Evolutionary conservation across 2,329 filamentous ascomycete genomes (phyloP).

Genomic region (Lachnellula subtilissima): DNA sequence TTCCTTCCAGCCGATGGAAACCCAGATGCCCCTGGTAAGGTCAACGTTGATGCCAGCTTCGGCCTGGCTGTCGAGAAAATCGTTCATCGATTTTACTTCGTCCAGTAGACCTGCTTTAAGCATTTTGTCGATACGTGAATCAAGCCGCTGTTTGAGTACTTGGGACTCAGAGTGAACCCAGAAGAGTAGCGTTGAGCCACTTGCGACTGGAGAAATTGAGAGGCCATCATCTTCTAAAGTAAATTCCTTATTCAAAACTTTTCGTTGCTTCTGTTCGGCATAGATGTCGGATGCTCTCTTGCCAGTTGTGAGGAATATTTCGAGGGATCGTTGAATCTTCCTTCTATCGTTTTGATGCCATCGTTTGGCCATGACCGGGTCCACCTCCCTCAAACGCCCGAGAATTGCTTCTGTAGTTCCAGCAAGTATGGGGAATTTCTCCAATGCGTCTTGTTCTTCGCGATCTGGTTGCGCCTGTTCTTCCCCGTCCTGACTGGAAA

Average conservation of each 20-base stretch:
- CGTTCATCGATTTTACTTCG: conserved; percentile 53
- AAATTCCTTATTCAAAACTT: conserved; percentile 31
- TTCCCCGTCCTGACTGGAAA: conserved; percentile 35
- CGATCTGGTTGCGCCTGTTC: conserved; percentile 26
- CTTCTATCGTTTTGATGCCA: conserved; percentile 94
- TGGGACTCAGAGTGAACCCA: conserved; percentile 80
- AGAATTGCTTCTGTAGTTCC: conserved; percentile 68
- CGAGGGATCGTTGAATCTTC: conserved; percentile 83
- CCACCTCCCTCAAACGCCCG: conserved; percentile 68
- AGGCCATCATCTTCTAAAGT: conserved; percentile 8
- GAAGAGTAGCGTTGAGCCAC: conserved; percentile 51
- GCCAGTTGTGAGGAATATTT: conserved; percentile 84
- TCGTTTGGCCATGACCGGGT: conserved; percentile 80
- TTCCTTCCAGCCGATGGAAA: conserved; percentile 94
- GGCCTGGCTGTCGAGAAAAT: conserved; percentile 41
- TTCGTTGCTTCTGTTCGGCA: conserved; percentile 59
- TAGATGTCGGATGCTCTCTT: conserved; percentile 82
- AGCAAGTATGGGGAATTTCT: conserved; percentile 65
- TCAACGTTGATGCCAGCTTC: conserved; percentile 56
- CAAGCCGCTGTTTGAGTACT: conserved; percentile 63
- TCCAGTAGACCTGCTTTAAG: conserved; percentile 58
- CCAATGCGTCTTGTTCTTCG: conserved; percentile 33
- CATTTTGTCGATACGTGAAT: conserved; percentile 81
- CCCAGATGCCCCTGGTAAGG: conserved; percentile 81
- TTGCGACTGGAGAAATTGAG: neutral